These are phyloP conservation scores for Coleophoma cylindrospora DNA, from an alignment of 2,329 filamentous ascomycete species.

Conservation along the genomic window DNA sequence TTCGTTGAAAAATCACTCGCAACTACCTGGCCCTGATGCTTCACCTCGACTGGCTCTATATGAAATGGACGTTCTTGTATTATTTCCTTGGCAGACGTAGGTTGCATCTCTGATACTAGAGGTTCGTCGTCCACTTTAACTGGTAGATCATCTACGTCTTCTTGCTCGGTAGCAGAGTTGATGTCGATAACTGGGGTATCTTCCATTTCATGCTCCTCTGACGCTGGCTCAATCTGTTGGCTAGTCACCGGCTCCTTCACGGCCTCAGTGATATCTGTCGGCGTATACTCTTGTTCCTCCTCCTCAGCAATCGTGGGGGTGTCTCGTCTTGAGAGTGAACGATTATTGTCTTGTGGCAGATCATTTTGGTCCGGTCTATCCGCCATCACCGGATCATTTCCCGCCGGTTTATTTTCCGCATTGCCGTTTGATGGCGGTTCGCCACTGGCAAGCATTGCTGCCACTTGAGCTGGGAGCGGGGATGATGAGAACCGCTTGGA, in stretches of 20 bases:
- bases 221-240: background rate
- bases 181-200: background rate
- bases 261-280: too few relatives aligned
- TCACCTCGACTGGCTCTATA: too few relatives aligned
- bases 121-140: too few relatives aligned
- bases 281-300: too few relatives aligned
- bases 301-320: background rate
- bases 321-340: background rate
- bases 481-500: constrained; percentile 3
- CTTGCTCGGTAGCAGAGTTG: background rate
- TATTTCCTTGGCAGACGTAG: too few relatives aligned
- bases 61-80: too few relatives aligned
- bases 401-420: constrained; percentile 1
- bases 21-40: too few relatives aligned
- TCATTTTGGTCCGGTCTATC: background rate
- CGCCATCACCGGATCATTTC: background rate
- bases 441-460: constrained; percentile 3
- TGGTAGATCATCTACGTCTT: background rate
- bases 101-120: too few relatives aligned
- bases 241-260: too few relatives aligned
- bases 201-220: background rate
- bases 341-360: background rate
- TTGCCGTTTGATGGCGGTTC: background rate
- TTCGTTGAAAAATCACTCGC: too few relatives aligned
- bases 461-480: constrained; percentile 3